Evolutionary conservation across 2,329 filamentous ascomycete species (phyloP).

Genomic region (Biscogniauxia mediterranea): DNA sequence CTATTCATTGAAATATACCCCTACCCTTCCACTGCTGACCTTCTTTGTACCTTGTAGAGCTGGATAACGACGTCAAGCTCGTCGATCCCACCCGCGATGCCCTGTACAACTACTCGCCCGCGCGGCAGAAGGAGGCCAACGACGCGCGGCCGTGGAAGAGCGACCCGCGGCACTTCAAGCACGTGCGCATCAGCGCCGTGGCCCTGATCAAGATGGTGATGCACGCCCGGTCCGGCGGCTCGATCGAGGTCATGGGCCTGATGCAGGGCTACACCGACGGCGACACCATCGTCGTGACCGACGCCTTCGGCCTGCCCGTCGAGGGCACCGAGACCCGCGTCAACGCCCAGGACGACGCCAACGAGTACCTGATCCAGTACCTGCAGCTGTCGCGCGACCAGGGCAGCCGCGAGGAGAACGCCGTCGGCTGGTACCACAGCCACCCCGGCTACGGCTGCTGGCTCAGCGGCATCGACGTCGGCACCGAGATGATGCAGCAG

Average conservation of each 20-base stretch:
- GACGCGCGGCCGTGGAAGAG: slow-evolving; percentile 70
- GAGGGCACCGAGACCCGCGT: slow-evolving; percentile 98
- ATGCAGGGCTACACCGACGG: slow-evolving; percentile 94
- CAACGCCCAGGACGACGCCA: slow-evolving; percentile 92
- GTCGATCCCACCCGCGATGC: slow-evolving; percentile 86
- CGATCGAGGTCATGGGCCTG: slow-evolving; percentile 92
- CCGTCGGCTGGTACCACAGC: slow-evolving; percentile 96
- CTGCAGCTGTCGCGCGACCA: slow-evolving; percentile 72
- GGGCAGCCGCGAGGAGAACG: slow-evolving; percentile 77
- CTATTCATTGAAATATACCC: too few relatives aligned
- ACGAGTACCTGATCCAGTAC: slow-evolving; percentile 95
- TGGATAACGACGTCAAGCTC: slow-evolving; percentile 81
- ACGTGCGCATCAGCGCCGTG: slow-evolving; percentile 88
- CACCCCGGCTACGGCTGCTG: slow-evolving; percentile 98
- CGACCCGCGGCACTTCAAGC: slow-evolving; percentile 86
- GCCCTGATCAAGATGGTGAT: slow-evolving; percentile 99
- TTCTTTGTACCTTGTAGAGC: slow-evolving; percentile 55
- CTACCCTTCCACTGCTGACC: slow-evolving; percentile 6
- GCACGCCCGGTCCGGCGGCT: slow-evolving; percentile 93
- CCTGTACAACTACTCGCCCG: slow-evolving; percentile 78
- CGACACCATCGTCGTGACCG: slow-evolving; percentile 86
- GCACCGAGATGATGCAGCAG: slow-evolving; percentile 84
- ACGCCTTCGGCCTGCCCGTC: slow-evolving; percentile 89
- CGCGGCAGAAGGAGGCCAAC: slow-evolving; percentile 65
- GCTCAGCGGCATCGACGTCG: slow-evolving; percentile 94